Evolutionary conservation across 139 green algal genomes (phyloP), one percentile per base, ranked within the genome.

Genomic region (Astrephomene gubernaculifera): DNA sequence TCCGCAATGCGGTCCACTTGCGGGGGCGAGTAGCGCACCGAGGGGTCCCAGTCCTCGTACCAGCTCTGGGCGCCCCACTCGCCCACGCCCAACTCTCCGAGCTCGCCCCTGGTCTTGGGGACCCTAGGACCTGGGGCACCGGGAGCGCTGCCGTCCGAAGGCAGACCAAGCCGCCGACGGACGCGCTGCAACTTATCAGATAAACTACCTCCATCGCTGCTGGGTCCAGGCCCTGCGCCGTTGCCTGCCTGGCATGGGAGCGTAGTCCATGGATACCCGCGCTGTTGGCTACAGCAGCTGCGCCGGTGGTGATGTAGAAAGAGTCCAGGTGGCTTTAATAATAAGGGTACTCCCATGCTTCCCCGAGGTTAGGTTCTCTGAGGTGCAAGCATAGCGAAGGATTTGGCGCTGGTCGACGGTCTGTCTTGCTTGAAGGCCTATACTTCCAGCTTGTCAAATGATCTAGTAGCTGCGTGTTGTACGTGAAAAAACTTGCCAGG

Each of bases 21-120:
- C 22, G 91, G 41, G 0, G 86, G 73, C n/a, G 71, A 71, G 39
- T 91, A 75, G 6, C 87, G 71, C 57, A 88, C 86, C 8, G 84
- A 88, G 8, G 89, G 91, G 45, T 94, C 91, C 91, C 91, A 94
- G 52, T 92, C 89, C 71, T 93, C 69, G 31, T 90, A 86, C 80
- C 81, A 89, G 54, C 79, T 78, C 45, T 86, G 61, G 22, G 78
- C 61, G 4, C 76, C 76, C 76, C 76, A 83, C 44, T 83, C 76
- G 24, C 76, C 76, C 27, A 83, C 76, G 29, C 60, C 76, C 4
- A 61, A 24, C 22, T 31, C 73, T 8, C 22, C 35, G 33, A n/a
- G 57, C 57, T 65, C 17, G 57, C 57, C 60, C 19, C 60, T 69
- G 60, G 25, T 29, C 31, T 31, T 49, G 49, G 9, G 17, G 53